Percentiles rank a stretch among this genome's conserved stretches.
These are phyloP conservation scores for Xylaria telfairii DNA, from an alignment of 495 filamentous ascomycete genomes.

Conservation along the genomic window DNA sequence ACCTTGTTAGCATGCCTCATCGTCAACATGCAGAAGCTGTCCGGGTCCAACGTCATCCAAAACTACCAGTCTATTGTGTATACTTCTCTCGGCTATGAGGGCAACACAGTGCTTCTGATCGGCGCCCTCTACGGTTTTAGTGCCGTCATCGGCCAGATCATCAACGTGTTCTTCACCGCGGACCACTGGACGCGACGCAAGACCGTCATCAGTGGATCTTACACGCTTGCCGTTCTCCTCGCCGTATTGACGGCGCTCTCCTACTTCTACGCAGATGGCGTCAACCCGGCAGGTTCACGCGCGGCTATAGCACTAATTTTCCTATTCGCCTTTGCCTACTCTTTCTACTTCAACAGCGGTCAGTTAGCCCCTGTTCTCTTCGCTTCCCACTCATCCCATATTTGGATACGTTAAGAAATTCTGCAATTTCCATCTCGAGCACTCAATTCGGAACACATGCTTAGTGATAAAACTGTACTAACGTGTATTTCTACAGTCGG, in stretches of 20 bases:
- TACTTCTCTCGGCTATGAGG: constrained; percentile 23
- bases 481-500: neutral
- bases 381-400: neutral
- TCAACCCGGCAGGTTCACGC: constrained; percentile 18
- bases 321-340: constrained; percentile 24
- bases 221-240: constrained; percentile 2
- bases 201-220: constrained; percentile 22
- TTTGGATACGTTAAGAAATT: neutral
- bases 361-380: constrained; percentile 7
- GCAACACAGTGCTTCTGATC: constrained; percentile 24
- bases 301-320: constrained; percentile 29
- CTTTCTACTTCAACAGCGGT: constrained; percentile 30
- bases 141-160: constrained; percentile 25
- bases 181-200: constrained; percentile 26
- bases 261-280: constrained; percentile 14
- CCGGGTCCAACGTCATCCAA: constrained; percentile 26
- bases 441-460: too few relatives aligned
- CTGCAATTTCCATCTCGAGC: neutral
- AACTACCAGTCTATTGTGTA: constrained; percentile 28
- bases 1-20: constrained; percentile 16
- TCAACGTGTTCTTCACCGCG: constrained; percentile 11
- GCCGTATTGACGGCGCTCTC: constrained; percentile 20
- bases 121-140: constrained; percentile 27
- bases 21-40: constrained; percentile 25
- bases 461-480: neutral